Conservation (phyloP, 257 asterid genomes). For the Coffea eugenioides region DNA sequence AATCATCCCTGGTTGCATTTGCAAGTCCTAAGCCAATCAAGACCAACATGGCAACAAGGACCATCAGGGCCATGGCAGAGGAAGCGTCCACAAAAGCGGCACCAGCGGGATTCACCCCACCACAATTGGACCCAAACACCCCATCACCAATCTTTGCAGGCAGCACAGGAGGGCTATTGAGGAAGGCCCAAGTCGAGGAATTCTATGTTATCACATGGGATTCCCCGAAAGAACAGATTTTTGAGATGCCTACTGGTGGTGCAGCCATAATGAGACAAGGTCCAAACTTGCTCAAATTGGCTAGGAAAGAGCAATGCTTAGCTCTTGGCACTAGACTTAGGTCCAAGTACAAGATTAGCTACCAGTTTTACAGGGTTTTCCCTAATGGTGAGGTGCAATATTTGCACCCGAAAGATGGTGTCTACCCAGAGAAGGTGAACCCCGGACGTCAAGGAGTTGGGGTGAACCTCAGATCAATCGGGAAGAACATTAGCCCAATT, state of each 20-base stretch:
- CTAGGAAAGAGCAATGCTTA: slow-evolving; percentile 90
- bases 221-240: slow-evolving; percentile 90
- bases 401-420: slow-evolving; percentile 96
- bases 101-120: slow-evolving; percentile 90
- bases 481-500: slow-evolving; percentile 72
- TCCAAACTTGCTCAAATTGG: slow-evolving; percentile 75
- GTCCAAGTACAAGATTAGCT: slow-evolving; percentile 87
- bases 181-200: slow-evolving; percentile 92
- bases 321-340: slow-evolving; percentile 83
- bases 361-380: slow-evolving; percentile 85
- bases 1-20: slow-evolving; percentile 36
- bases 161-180: slow-evolving; percentile 87
- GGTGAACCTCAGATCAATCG: slow-evolving; percentile 64
- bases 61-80: slow-evolving; percentile 70
- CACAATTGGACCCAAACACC: slow-evolving; percentile 83
- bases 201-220: slow-evolving; percentile 95
- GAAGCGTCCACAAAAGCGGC: slow-evolving; percentile 46
- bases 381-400: slow-evolving; percentile 95
- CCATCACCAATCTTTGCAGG: slow-evolving; percentile 97
- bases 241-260: slow-evolving; percentile 98
- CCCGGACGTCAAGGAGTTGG: slow-evolving; percentile 87
- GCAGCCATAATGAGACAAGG: slow-evolving; percentile 96
- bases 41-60: slow-evolving; percentile 19
- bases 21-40: slow-evolving; percentile 42
- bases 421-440: slow-evolving; percentile 94